Base-by-base conservation (phyloP, 768 basidiomycete species). In the Termitomyces sp. region DNA sequence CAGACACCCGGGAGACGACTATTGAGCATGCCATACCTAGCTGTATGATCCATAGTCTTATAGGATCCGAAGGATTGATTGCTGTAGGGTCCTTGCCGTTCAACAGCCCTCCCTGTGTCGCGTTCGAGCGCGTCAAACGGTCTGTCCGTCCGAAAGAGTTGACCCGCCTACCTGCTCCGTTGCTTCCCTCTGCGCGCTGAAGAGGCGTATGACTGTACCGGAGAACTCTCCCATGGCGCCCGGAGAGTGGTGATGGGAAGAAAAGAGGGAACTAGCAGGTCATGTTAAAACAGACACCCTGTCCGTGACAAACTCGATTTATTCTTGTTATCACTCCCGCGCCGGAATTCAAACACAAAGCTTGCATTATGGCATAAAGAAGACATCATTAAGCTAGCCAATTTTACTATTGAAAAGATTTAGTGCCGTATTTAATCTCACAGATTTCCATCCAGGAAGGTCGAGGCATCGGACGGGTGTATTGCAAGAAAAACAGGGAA, bases 1-100 rank as follows among this genome's bases (percentile, higher is more conserved):
- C 28, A 32, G 42, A 14, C 35, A 4, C 19, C 23, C 19, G n/a
- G 39, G 30, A 34, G 21, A 19, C 14, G 21, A 25, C 21, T 5
- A 1, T 5, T 27, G 7, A 19, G 30, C 10, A 12, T 17, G 28
- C 67, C 83, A 59, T 59, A 88, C 90, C 86, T 47, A 89, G 78
- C 82, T 91, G 88, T 47, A 91, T 79, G 56, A 88, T 86, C 86
- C 86, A 91, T 66, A 90, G 65, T 16, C 85, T 75, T 59, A 94
- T 65, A 7, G 94, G 92, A 66, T 94, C 91, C 1, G 68, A 56
- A 1, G 76, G 61, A 57, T 88, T 86, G 70, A 85, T 84, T 3
- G 72, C 69, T 0, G 85, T 76, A 0, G 92, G 93, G 64, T 94
- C 84, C 51, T 83, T 78, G 0, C 92, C 92, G 43, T 76, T 83